Base-by-base conservation (phyloP, 257 asterid species). In the Nicotiana sylvestris region DNA sequence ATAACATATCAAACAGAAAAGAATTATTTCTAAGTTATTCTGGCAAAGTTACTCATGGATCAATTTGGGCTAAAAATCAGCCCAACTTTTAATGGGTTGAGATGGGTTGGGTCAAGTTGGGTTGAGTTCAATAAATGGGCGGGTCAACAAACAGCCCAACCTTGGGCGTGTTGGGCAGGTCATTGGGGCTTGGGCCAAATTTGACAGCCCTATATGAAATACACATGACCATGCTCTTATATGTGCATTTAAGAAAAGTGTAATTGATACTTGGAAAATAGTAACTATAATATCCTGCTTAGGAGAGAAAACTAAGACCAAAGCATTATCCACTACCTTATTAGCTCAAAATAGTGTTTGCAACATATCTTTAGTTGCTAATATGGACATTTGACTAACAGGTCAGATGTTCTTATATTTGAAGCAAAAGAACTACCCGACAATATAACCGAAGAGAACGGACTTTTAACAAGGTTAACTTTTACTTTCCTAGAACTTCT, bases 401-500 rank as follows among this genome's bases (percentile, higher is more conserved):
- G 13, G 60, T 2, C 21, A 11, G 12, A 70, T 12, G 12, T 43
- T 43, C 37, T 70, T 43, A 21, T 2, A 39, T 70, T 43, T 49
- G 62, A 49, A 74, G 79, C 79, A 27, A 46, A 25, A 49, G 58
- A 46, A 74, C 25, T 46, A 49, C 13, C 61, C 25, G 9, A 21
- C 25, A 2, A 25, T 1, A 74, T 49, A 25, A 25, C 62, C 78
- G 13, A 25, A 46, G 56, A 43, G n/a, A 70, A 70, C 10, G 11
- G 58, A 70, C 35, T 43, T 4, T 16, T 35, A 25, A 43, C 33
- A 39, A 39, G 33, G 78, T 21, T 43, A 21, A 70, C 58, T 70
- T 43, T 70, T 70, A n/a, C n/a, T 39, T 70, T 70, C 35, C 78
- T 70, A 70, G n/a, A 43, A 70, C 78, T 70, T 39, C 58, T 21